Conservation (phyloP, 768 basidiomycete genomes). For the Naganishia onofrii region DNA sequence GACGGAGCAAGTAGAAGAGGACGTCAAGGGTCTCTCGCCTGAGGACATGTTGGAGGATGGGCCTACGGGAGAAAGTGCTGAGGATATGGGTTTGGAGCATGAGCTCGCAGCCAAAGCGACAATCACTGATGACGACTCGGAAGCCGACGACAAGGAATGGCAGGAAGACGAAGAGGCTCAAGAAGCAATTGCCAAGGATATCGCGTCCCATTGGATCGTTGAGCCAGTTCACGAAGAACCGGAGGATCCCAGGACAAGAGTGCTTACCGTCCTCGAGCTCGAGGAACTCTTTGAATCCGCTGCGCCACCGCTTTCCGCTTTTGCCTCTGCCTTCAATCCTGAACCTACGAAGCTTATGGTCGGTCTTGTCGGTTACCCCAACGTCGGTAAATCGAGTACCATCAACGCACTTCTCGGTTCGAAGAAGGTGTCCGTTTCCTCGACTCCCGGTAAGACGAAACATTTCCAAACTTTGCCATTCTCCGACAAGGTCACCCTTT, state of each 20-base stretch:
- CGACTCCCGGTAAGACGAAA: constrained; percentile 98
- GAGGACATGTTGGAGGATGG: constrained; percentile 22
- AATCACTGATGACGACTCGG: neutral
- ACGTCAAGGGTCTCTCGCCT: constrained; percentile 7
- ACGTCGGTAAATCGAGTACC: constrained; percentile 98
- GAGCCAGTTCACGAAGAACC: constrained; percentile 27
- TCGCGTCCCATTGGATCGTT: neutral
- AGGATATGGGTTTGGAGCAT: constrained; percentile 7
- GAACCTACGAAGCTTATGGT: constrained; percentile 45
- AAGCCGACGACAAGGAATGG: constrained; percentile 9
- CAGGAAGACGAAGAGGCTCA: constrained; percentile 22
- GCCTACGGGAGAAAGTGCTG: constrained; percentile 3
- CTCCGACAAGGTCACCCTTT: constrained; percentile 80
- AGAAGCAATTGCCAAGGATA: constrained; percentile 13
- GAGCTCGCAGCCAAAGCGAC: constrained; percentile 19
- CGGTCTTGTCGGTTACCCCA: constrained; percentile 89
- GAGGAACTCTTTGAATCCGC: constrained; percentile 68
- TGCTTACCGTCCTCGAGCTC: constrained; percentile 80
- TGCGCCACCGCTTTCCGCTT: constrained; percentile 47
- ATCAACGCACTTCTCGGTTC: constrained; percentile 95
- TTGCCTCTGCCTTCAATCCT: constrained; percentile 44
- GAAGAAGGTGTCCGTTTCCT: constrained; percentile 97
- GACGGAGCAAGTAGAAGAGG: constrained; percentile 28
- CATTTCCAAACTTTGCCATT: constrained; percentile 98
- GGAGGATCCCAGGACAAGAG: constrained; percentile 60